A percentile compares a stretch with the other conserved stretches of the same genome.
phyloP scores from a whole-genome alignment of 768 basidiomycete genomes.

The Pholiota molesta region DNA sequence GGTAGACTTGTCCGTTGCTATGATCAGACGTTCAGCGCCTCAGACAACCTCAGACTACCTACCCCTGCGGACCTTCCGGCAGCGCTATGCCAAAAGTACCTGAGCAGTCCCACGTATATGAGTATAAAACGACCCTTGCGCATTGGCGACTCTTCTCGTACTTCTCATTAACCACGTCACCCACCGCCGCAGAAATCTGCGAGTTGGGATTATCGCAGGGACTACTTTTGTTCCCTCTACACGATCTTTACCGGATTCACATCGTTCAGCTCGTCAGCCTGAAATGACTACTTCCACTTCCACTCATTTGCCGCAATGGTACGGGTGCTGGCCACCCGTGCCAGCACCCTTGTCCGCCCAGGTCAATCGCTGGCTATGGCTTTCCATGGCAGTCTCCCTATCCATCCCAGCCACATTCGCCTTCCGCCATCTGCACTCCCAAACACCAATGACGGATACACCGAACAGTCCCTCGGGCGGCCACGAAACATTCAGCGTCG shows the following conservation, averaged over 20 bases:
- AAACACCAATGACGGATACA: neutral
- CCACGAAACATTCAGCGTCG: neutral
- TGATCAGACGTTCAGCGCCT: neutral
- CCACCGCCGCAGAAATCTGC: neutral
- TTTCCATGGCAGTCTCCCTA: slow-evolving; percentile 7
- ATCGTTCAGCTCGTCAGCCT: neutral
- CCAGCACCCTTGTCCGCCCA: slow-evolving; percentile 9
- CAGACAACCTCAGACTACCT: neutral
- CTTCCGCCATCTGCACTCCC: neutral
- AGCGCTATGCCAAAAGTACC: neutral
- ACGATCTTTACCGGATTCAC: neutral
- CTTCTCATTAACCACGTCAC: neutral
- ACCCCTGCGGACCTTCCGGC: neutral
- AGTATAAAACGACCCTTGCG: neutral
- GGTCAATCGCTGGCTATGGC: slow-evolving; percentile 17
- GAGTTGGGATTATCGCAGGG: neutral
- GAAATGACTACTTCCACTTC: neutral
- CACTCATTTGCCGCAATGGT: neutral
- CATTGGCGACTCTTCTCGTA: neutral
- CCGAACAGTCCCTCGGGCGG: neutral
- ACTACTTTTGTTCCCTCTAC: neutral
- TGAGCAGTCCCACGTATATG: neutral
- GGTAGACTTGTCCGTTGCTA: neutral
- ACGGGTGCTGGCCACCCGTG: neutral
- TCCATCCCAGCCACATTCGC: slow-evolving; percentile 3